These are phyloP conservation scores for Iberis pinnata DNA, from an alignment of 345 rosid species.

Conservation along the genomic window DNA sequence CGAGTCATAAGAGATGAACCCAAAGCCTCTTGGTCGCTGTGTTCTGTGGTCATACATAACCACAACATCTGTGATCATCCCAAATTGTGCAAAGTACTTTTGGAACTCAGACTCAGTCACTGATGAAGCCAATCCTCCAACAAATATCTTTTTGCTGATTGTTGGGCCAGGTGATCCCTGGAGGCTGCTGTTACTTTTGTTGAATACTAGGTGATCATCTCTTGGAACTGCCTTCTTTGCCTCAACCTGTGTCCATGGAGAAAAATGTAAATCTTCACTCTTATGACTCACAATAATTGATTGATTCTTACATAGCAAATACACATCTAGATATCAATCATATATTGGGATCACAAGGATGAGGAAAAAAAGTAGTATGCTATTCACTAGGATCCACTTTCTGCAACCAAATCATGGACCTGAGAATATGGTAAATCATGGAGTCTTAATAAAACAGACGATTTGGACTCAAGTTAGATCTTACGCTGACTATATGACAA, in stretches of 20 bases:
- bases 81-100: constrained; percentile 80
- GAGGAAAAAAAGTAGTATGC: constrained; percentile 1
- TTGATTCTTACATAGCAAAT: not conserved
- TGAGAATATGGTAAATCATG: not conserved
- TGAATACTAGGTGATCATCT: constrained; percentile 61
- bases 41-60: constrained; percentile 96
- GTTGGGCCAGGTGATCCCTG: constrained; percentile 62
- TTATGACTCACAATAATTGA: not conserved
- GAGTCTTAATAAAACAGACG: no score
- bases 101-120: constrained; percentile 74
- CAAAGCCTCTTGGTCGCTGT: constrained; percentile 90
- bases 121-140: constrained; percentile 85
- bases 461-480: no score
- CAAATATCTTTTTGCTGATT: constrained; percentile 75
- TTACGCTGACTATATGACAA: no score
- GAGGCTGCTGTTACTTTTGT: constrained; percentile 44
- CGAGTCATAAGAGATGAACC: constrained; percentile 75
- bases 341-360: constrained; percentile 6
- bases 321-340: not conserved
- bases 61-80: constrained; percentile 75
- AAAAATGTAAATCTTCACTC: not conserved
- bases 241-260: constrained; percentile 65
- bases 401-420: not conserved
- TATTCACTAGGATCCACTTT: not conserved
- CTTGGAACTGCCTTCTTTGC: constrained; percentile 96